Evolutionary conservation across 345 rosid species (phyloP), one percentile per base, ranked within the genome.

Genomic region (Pelargonium nanum): DNA sequence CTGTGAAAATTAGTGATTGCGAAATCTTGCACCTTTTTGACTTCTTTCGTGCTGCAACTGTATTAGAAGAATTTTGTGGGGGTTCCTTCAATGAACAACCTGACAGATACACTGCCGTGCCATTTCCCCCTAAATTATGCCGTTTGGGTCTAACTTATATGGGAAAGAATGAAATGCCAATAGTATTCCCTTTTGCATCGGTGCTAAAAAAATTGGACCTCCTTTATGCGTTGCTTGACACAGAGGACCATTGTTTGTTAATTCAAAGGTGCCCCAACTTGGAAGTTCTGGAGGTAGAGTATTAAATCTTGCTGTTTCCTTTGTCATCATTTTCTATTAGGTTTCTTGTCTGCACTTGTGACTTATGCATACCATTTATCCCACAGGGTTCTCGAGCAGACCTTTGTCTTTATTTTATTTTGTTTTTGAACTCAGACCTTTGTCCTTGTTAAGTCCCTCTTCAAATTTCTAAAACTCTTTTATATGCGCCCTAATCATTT

Each of bases 1-100:
- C 97, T 54, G 77, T 90, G 66, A 93, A 90, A 68, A 74, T 86
- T 23, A 87, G 85, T 25, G 92, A 87, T 58, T 74, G 78, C 61
- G 99, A 93, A 80, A 72, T 89, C 57, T 64, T 83, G 72, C 75
- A 87, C 44, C 95, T 93, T 58, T 71, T 63, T 63, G 79, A 81
- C 22, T 90, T 90, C 79, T 85, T 93, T 58, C 85, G 52, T 16
- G 65, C 77, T 73, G 99, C 97, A 15, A 23, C 72, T 58, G 67
- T 65, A 53, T 77, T 93, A 57, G 92, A 93, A 74, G 99, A 93
- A 59, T 89, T 93, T 71, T 87, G 92, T 53, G 99, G 99, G 53
- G 99, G 92, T 65, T 75, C 80, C 23, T 80, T 89, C 67, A 79
- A 84, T 61, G 74, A 76, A 51, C 75, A 69, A 26, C 74, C 81